Evolutionary conservation across 148 eudicot species (phyloP).

Genomic region (Linanthus parryae): DNA sequence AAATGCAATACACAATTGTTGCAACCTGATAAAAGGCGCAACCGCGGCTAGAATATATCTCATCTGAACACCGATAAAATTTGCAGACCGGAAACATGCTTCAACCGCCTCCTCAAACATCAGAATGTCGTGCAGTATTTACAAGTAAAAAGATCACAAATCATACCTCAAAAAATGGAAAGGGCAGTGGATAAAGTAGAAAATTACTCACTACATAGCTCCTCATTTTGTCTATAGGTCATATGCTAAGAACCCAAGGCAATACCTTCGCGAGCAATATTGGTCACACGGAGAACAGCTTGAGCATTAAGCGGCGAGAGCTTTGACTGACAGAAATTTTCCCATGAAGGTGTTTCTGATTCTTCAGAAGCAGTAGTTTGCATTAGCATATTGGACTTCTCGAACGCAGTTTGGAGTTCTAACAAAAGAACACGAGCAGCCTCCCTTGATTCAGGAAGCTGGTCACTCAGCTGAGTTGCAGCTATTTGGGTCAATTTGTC

Average conservation of each 20-base stretch:
- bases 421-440: slow-evolving; percentile 62
- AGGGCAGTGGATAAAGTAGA: not conserved
- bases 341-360: slow-evolving; percentile 39
- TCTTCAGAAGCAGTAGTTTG: slow-evolving; percentile 25
- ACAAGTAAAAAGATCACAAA: too few relatives aligned
- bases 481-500: slow-evolving; percentile 57
- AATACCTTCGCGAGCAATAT: slow-evolving; percentile 33
- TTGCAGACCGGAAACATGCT: too few relatives aligned
- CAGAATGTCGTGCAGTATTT: too few relatives aligned
- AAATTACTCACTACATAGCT: slow-evolving; percentile 10
- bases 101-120: too few relatives aligned
- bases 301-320: slow-evolving; percentile 55
- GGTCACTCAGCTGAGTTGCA: slow-evolving; percentile 64
- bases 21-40: too few relatives aligned
- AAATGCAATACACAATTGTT: too few relatives aligned
- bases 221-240: not conserved
- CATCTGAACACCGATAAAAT: too few relatives aligned
- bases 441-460: slow-evolving; percentile 73
- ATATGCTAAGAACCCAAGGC: slow-evolving; percentile 26
- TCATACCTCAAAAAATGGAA: too few relatives aligned
- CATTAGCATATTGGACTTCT: slow-evolving; percentile 17
- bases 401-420: slow-evolving; percentile 38
- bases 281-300: slow-evolving; percentile 64
- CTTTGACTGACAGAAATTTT: slow-evolving; percentile 50
- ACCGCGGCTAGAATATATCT: too few relatives aligned